Evolutionary conservation across 2,329 filamentous ascomycete genomes (phyloP).

Genomic region (Tolypocladium paradoxum): DNA sequence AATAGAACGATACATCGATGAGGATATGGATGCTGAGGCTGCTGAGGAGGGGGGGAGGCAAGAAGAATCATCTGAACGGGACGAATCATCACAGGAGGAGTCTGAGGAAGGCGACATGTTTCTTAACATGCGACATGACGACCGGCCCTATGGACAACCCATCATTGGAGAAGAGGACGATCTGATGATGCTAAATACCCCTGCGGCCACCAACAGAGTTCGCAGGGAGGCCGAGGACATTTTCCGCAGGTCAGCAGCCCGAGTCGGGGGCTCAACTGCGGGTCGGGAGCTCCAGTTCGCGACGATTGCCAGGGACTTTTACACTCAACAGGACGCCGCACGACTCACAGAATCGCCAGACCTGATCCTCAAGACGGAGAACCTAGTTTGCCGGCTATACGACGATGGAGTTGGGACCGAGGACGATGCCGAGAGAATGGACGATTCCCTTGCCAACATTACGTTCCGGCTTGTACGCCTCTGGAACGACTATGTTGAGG

Average conservation of each 20-base stretch:
- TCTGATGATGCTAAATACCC: slow-evolving; percentile 43
- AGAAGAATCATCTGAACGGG: background rate
- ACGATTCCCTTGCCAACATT: slow-evolving; percentile 43
- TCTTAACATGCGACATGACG: slow-evolving; percentile 35
- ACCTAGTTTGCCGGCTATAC: slow-evolving; percentile 55
- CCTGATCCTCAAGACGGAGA: slow-evolving; percentile 66
- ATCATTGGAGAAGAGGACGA: slow-evolving; percentile 36
- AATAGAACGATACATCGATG: slow-evolving; percentile 24
- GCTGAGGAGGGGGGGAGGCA: slow-evolving; percentile 23
- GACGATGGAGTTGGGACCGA: slow-evolving; percentile 46
- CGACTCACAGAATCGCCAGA: slow-evolving; percentile 57
- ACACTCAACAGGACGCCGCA: slow-evolving; percentile 44
- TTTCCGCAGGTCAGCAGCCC: slow-evolving; percentile 40
- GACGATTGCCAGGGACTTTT: slow-evolving; percentile 61
- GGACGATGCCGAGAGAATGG: slow-evolving; percentile 45
- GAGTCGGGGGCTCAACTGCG: slow-evolving; percentile 27
- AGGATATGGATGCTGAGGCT: slow-evolving; percentile 26
- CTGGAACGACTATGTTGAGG: slow-evolving; percentile 45
- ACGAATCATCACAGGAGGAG: slow-evolving; percentile 27
- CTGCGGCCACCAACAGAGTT: slow-evolving; percentile 42
- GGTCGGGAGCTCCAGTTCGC: slow-evolving; percentile 54
- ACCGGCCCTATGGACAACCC: slow-evolving; percentile 25
- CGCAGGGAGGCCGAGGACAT: slow-evolving; percentile 45
- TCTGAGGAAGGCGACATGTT: slow-evolving; percentile 37
- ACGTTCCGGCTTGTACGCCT: slow-evolving; percentile 40